Evolutionary conservation across 495 filamentous ascomycete genomes (phyloP), one percentile per base, ranked within the genome.

Genomic region (Penicillium argentinense): DNA sequence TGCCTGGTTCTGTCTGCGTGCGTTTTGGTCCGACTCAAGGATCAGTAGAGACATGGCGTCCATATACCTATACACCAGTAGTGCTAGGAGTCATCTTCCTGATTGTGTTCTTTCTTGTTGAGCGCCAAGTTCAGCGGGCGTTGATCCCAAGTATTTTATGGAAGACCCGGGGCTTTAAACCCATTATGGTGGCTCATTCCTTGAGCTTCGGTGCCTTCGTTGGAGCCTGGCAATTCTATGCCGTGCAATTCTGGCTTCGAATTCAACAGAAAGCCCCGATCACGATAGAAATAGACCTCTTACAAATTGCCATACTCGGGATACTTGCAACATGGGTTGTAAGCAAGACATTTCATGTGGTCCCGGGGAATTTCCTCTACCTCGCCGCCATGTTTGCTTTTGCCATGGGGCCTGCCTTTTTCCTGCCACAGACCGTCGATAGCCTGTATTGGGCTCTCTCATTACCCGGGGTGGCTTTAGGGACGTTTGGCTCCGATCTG

Each of bases 221-320:
- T 16, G 73, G 74, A 6, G 66, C 63, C 6, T 78, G 72, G 72
- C 75, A 78, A 34, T 77, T 77, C 54, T 78, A 76, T 44, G 71
- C 68, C 7, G 59, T 77, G n/a, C 73, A 76, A 38, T 78, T 75
- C 55, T 75, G 69, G 71, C 62, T 75, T 19, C 63, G 68, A 9
- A 66, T 74, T 30, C 73, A 76, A 32, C 51, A 66, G 9, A 61
- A 59, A 5, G 57, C 41, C 2, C 64, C 73, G 0, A 39, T 78
- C 3, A 68, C 64, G 0, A 62, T 70, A 0, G 70, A 71, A 0
- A 45, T 75, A 1, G 76, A 76, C 39, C 59, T 69, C 5, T 44
- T 74, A 7, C 73, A 72, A 0, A 77, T 75, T 32, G 69, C 60
- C 4, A 62, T 75, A 11, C 64, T 72, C 0, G 74, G 72, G 0